Evolutionary conservation across 2,329 filamentous ascomycete species (phyloP).

Genomic region (Monilinia vaccinii-corymbosi): DNA sequence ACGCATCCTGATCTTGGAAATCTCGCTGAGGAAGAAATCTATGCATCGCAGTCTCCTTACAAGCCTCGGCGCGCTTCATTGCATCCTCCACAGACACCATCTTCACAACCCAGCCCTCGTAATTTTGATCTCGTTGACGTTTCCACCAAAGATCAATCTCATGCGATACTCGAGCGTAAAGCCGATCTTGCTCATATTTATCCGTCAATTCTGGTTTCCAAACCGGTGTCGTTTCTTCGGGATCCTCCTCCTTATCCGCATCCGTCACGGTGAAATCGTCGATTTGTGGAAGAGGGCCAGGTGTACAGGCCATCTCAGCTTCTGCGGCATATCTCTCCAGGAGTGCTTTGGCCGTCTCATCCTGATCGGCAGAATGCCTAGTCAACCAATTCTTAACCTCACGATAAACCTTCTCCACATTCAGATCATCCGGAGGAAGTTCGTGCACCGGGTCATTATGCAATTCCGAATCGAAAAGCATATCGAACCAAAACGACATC

Average conservation of each 20-base stretch:
- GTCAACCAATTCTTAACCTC: conserved; percentile 56
- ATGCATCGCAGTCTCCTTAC: conserved; percentile 50
- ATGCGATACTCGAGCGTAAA: conserved; percentile 52
- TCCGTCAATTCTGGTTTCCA: conserved; percentile 38
- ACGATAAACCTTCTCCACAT: conserved; percentile 46
- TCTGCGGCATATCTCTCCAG: conserved; percentile 43
- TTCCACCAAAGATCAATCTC: conserved; percentile 60
- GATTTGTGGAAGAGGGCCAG: conserved; percentile 22
- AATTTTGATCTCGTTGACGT: conserved; percentile 49
- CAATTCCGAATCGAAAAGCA: conserved; percentile 50
- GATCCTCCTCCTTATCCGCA: conserved; percentile 11
- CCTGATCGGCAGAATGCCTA: conserved; percentile 47
- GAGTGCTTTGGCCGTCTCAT: conserved; percentile 44
- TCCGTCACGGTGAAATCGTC: not conserved
- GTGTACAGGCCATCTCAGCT: conserved; percentile 27
- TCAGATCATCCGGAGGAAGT: conserved; percentile 39
- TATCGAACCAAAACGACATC: conserved; percentile 60
- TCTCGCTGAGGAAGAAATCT: conserved; percentile 31
- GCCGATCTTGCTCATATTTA: conserved; percentile 49
- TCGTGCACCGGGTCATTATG: conserved; percentile 45
- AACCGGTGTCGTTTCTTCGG: conserved; percentile 24
- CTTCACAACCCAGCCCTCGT: conserved; percentile 46
- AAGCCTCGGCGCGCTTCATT: conserved; percentile 46
- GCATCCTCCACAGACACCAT: conserved; percentile 55
- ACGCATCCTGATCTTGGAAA: conserved; percentile 31